A percentile compares a stretch with the other conserved stretches of the same genome.
These are phyloP conservation scores for Oleoguttula mirabilis DNA, from an alignment of 495 filamentous ascomycete genomes.

Conservation along the genomic window DNA sequence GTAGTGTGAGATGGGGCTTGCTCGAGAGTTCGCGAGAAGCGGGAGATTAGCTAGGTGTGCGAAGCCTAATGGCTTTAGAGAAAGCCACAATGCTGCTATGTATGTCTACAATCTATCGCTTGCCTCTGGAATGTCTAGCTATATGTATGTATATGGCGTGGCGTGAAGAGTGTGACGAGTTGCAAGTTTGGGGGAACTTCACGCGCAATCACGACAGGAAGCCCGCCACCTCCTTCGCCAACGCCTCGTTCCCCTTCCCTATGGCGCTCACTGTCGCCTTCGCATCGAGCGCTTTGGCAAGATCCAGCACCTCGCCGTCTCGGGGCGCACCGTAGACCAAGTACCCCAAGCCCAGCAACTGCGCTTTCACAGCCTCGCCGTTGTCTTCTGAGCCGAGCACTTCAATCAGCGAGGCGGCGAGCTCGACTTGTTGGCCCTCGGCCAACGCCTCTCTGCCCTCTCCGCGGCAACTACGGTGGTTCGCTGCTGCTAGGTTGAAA, in stretches of 20 bases:
- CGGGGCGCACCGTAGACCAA: slow-evolving; percentile 56
- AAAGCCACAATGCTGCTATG: too few species aligned
- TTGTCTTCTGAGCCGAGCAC: slow-evolving; percentile 58
- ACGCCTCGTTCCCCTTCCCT: slow-evolving; percentile 2
- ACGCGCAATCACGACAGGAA: too few species aligned
- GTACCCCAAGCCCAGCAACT: slow-evolving; percentile 59
- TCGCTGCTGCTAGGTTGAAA: slow-evolving; percentile 65
- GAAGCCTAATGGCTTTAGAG: too few species aligned
- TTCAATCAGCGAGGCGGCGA: slow-evolving; percentile 66
- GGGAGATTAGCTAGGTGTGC: too few species aligned
- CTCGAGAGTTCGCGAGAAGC: too few species aligned
- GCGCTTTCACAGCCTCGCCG: slow-evolving; percentile 56
- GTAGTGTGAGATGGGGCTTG: too few species aligned
- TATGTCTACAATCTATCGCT: too few species aligned
- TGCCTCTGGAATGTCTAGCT: too few species aligned
- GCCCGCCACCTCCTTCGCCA: slow-evolving; percentile 13
- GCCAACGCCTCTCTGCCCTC: slow-evolving; percentile 47
- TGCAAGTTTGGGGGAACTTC: too few species aligned
- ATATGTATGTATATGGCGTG: too few species aligned
- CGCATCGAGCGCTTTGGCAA: slow-evolving; percentile 63
- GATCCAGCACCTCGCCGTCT: slow-evolving; percentile 59
- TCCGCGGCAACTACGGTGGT: slow-evolving; percentile 50
- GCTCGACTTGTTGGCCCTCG: slow-evolving; percentile 61
- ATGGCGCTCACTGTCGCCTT: slow-evolving; percentile 33
- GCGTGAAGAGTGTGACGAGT: too few species aligned